phyloP scores from a whole-genome alignment of 2,329 filamentous ascomycete genomes.

The Ascosphaera acerosa region DNA sequence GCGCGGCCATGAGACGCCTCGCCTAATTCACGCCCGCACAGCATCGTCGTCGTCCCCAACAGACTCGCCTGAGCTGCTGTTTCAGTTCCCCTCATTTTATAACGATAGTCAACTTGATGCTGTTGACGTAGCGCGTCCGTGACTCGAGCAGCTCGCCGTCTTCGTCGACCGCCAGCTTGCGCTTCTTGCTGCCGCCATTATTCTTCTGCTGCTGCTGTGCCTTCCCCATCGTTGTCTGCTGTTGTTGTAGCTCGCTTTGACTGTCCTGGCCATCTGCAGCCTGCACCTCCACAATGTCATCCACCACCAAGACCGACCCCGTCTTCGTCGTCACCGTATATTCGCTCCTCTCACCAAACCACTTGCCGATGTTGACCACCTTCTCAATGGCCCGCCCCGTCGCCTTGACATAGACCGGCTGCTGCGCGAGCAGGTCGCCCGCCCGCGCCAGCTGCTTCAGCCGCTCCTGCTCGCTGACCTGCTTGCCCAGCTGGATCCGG shows the following conservation, averaged over 20 bases:
- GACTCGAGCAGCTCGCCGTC: slow-evolving; percentile 18
- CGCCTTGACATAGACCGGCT: slow-evolving; percentile 32
- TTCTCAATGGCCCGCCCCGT: slow-evolving; percentile 33
- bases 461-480: slow-evolving; percentile 11
- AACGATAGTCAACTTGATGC: slow-evolving; percentile 20
- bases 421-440: slow-evolving; percentile 14
- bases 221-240: slow-evolving; percentile 7
- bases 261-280: slow-evolving; percentile 8
- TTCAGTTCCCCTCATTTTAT: no score
- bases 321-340: slow-evolving; percentile 28
- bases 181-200: slow-evolving; percentile 10
- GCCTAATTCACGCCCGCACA: no score
- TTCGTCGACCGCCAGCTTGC: slow-evolving; percentile 8
- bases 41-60: no score
- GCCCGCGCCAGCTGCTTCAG: slow-evolving; percentile 11
- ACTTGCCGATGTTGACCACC: slow-evolving; percentile 28
- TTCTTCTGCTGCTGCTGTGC: slow-evolving; percentile 4
- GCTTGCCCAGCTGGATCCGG: slow-evolving; percentile 15
- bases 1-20: no score
- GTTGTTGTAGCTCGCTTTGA: slow-evolving; percentile 8
- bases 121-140: slow-evolving; percentile 22
- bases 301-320: slow-evolving; percentile 31
- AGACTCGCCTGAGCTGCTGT: no score
- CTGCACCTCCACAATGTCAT: slow-evolving; percentile 28
- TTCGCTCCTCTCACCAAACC: slow-evolving; percentile 28